Evolutionary conservation across 305 asterid genomes (phyloP).

Genomic region (Fraxinus sp.): DNA sequence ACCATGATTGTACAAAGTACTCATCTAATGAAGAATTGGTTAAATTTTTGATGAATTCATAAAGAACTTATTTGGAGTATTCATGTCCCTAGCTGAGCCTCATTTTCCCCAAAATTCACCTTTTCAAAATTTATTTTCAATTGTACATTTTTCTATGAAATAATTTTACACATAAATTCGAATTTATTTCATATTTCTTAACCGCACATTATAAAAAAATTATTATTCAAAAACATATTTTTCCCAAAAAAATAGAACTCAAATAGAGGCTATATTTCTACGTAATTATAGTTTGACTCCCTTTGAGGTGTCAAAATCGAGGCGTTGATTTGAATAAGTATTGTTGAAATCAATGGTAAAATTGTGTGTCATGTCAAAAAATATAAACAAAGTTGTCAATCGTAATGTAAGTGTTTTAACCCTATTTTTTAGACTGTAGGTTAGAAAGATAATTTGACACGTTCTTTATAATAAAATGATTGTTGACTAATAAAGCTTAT

Average conservation of each 20-base stretch:
- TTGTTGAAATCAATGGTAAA: not conserved
- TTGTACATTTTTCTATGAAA: no score
- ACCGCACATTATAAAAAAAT: no score
- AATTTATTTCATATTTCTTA: not conserved
- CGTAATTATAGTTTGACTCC: not conserved
- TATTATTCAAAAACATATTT: no score
- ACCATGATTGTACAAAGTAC: not conserved
- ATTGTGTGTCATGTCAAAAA: no score
- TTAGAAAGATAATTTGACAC: not conserved
- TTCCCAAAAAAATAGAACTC: not conserved
- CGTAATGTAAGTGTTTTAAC: no score
- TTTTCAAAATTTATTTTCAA: no score
- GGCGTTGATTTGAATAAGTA: not conserved
- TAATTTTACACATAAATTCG: not conserved
- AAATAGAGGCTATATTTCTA: not conserved
- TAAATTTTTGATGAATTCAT: not conserved
- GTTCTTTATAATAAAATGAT: not conserved
- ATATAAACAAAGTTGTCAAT: no score
- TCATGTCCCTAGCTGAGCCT: not conserved
- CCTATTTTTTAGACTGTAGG: not conserved
- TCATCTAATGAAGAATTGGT: not conserved
- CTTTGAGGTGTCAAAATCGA: not conserved
- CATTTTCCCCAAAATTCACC: not conserved
- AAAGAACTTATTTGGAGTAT: not conserved
- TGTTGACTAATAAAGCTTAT: not conserved